phyloP scores from a whole-genome alignment of 140 eudicot species.

The Bidens hawaiensis region DNA sequence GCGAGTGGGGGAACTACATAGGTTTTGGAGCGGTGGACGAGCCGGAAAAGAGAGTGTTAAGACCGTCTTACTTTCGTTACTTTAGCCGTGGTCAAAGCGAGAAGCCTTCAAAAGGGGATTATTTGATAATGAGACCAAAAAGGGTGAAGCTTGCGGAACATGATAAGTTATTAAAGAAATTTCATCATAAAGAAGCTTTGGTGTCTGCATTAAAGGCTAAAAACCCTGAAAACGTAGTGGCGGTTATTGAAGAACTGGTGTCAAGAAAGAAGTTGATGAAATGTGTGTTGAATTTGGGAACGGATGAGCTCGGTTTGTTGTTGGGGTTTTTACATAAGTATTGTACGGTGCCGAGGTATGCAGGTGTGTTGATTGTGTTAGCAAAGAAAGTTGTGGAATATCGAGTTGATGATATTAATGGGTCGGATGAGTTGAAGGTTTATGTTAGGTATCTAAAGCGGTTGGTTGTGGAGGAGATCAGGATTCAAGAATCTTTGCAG shows the following conservation, averaged over 20 bases:
- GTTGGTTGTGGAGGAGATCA: constrained; percentile 67
- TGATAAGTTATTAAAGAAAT: constrained; percentile 73
- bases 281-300: constrained; percentile 63
- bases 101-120: constrained; percentile 83
- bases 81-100: constrained; percentile 67
- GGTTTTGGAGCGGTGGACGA: constrained; percentile 41
- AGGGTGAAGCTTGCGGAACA: constrained; percentile 83
- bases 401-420: constrained; percentile 57
- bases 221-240: constrained; percentile 68
- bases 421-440: constrained; percentile 53
- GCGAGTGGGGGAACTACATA: constrained; percentile 24
- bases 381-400: constrained; percentile 74
- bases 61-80: constrained; percentile 79
- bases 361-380: constrained; percentile 49
- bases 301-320: constrained; percentile 67
- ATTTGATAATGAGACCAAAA: constrained; percentile 51
- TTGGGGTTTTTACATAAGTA: constrained; percentile 67
- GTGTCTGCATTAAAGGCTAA: constrained; percentile 62
- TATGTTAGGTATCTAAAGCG: constrained; percentile 63
- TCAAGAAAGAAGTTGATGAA: constrained; percentile 73
- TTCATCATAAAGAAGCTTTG: constrained; percentile 86
- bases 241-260: constrained; percentile 92
- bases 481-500: constrained; percentile 67
- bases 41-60: constrained; percentile 44
- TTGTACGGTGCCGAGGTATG: constrained; percentile 64